Evolutionary conservation across 306 rosid species (phyloP), one percentile per base, ranked within the genome.

Genomic region (Cicer cuneatum): DNA sequence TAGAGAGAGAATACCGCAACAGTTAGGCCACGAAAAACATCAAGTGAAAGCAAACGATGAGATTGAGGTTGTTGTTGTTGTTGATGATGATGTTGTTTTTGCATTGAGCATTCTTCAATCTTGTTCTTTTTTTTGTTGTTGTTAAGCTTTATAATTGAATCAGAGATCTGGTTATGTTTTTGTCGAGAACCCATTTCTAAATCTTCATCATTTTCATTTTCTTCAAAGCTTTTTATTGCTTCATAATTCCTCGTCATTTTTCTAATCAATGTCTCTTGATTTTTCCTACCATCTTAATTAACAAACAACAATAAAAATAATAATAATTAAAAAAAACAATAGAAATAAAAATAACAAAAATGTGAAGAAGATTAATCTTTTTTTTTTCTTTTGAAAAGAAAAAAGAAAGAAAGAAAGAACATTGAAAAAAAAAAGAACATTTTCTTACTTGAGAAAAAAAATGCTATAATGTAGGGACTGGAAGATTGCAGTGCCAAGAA

Each of bases 21-120:
- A 1, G 98, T 91, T 78, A 91, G 83, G 21, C 98, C 98, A 9
- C 98, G 97, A 66, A 92, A 94, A 18, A 92, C 99, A 70, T 94
- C 99, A 41, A 92, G 97, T 0, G 99, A 94, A 76, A 81, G 81
- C 2, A 94, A 86, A 29, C 99, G 98, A 11, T 83, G 92, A 45
- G 73, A 53, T 16, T 78, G 78, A 24, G 79, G 1, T 4, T 49
- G 80, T 9, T 51, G 2, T 47, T 48, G 52, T 47, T 47, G 52
- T 47, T 46, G 52, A 0, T 40, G 45, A 1, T 39, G 74, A 14
- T 77, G 70, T n/a, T 60, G 46, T 37, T 67, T 73, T 16, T 58
- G 66, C 18, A 1, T 72, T 12, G 81, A 74, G 21, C 9, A 16
- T 14, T 72, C 78, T 35, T 76, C 65, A 35, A 68, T 54, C 35